Base-by-base conservation (phyloP, 202 grass and related monocot genomes). In the Carex sylvatica region DNA sequence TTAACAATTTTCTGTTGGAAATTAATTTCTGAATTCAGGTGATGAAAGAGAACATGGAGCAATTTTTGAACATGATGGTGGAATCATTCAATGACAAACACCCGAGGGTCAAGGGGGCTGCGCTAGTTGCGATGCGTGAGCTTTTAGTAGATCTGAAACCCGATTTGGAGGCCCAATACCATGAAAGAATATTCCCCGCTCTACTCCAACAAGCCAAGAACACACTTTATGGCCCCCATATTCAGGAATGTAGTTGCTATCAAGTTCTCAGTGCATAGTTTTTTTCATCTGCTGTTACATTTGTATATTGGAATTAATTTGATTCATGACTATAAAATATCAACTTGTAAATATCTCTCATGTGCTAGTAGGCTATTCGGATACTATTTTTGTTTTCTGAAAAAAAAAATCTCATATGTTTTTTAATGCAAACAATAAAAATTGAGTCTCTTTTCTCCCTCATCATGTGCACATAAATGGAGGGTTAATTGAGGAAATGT, bases 231-330 rank as follows among this genome's bases (percentile, higher is more conserved):
- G 88, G 88, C 84, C 93, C 93, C 56, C 88, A 88, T 3, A 55
- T 95, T 65, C 93, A 95, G 93, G 93, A 79, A 95, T 87, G 92
- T 92, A 52, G 54, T 79, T 78, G 20, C 28, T 79, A 38, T 70
- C 38, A 35, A 15, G 38, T 58, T 84, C n/a, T 46, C 9, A 46
- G 9, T 46, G 15, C 56, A 18, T 59, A 2, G 4, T 6, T 59
- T 20, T 53, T 78, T 54, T 14, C 38, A 23, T 49, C 10, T 49
- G 0, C 51, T 8, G 46, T 6, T 52, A 31, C 42, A 84, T 62
- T 80, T 79, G 11, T 63, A 82, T 44, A n/a, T 86, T 6, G n/a
- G 56, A 19, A 59, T 59, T 20, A 59, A 19, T 59, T 6, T 20
- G n/a, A 59, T 59, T 59, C 56, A 9, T 59, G n/a, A 59, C 56